Base-by-base conservation (phyloP, 78 protist genomes). In the Cavenderia fasciculata region DNA sequence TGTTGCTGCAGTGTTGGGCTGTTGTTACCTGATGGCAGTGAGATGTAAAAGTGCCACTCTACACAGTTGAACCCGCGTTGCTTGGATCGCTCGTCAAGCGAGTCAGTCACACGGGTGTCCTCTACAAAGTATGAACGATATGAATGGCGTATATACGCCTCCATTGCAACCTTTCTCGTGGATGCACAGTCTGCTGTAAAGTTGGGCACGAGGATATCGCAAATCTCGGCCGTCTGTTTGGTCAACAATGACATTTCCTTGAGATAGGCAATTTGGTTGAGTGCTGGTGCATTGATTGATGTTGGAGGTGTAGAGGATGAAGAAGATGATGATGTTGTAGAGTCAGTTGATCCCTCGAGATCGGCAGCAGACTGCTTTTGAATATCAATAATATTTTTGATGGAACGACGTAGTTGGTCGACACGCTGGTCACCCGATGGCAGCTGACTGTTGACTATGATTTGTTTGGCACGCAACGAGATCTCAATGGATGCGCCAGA, bases 21-120 rank as follows among this genome's bases (percentile, higher is more conserved):
- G 46, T 25, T 34, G 0, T 49, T 40, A 16, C 40, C 25, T 1
- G 61, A 19, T 56, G 90, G 90, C 31, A 82, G n/a, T 40, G 47
- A 46, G 36, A 82, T 82, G 57, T 82, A 82, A 29, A 82, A 82
- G 29, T 68, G 78, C 90, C 90, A 82, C 68, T 82, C 90, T 11
- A 57, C 43, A 25, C 44, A 52, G 6, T 59, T 29, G 56, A 82
- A 82, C 19, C 59, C 70, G 7, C 57, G 43, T 14, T 21, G 43
- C 18, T 51, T 23, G 29, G 25, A 41, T 6, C 19, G 27, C 10
- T 31, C 76, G 21, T 44, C 40, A 18, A 18, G 54, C 27, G 29
- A 40, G 21, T 43, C 1, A 16, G 59, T 69, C 27, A 82, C 69
- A 19, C 61, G 72, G 5, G 73, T 43, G 54, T 82, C 66, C 33